Evolutionary conservation across 345 rosid genomes (phyloP).

Genomic region (Brassica cretica): DNA sequence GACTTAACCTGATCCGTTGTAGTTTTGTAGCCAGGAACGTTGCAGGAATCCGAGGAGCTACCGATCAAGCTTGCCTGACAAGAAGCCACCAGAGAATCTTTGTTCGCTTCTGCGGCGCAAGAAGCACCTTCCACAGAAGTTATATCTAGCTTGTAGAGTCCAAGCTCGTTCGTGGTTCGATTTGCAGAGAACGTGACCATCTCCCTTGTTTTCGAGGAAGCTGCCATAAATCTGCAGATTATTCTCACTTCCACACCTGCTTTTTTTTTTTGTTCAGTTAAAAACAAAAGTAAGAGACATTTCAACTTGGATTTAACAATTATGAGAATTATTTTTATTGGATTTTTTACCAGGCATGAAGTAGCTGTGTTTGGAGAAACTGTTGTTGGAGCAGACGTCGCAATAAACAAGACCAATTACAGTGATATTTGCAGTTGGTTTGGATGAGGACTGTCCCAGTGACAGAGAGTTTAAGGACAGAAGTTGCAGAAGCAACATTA

Average conservation of each 20-base stretch:
- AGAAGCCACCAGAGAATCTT: conserved; percentile 39
- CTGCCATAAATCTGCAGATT: conserved; percentile 76
- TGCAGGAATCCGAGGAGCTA: conserved; percentile 61
- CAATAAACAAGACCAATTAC: conserved; percentile 94
- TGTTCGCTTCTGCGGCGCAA: conserved; percentile 34
- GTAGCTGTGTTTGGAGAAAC: conserved; percentile 91
- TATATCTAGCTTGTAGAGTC: conserved; percentile 80
- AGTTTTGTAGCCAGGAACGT: conserved; percentile 72
- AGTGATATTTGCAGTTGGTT: conserved; percentile 54
- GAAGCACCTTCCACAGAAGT: conserved; percentile 74
- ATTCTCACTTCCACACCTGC: conserved; percentile 85
- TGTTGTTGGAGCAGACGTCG: conserved; percentile 94
- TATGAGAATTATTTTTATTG: not conserved
- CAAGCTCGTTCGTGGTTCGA: conserved; percentile 76
- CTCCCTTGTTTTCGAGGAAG: conserved; percentile 61
- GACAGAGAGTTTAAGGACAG: conserved; percentile 44
- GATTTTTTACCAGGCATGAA: conserved; percentile 68
- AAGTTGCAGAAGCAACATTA: conserved; percentile 46
- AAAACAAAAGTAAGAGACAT: not conserved
- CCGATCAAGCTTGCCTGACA: conserved; percentile 73
- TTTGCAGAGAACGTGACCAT: conserved; percentile 73
- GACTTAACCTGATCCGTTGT: conserved; percentile 82
- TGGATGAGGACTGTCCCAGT: conserved; percentile 38
- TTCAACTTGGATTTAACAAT: not conserved
- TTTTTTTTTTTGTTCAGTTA: conserved; percentile 4